Evolutionary conservation across 179 eudicot species (phyloP).

Genomic region (Nepenthes alata): DNA sequence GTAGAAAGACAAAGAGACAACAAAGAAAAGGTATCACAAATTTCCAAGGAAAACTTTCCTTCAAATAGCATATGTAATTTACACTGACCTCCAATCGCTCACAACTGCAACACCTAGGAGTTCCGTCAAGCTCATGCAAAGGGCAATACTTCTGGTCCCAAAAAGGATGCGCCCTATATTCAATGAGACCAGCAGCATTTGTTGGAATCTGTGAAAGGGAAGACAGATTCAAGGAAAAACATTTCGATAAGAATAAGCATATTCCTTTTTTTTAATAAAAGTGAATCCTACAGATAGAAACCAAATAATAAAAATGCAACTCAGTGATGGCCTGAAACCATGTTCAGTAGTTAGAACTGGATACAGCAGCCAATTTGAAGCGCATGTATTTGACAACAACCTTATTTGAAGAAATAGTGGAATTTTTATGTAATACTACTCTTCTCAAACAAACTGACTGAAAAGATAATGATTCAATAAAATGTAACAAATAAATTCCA

Average conservation of each 20-base stretch:
- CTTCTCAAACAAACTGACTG: too few species aligned
- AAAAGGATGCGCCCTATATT: conserved; percentile 86
- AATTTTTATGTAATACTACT: too few species aligned
- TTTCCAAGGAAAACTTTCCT: neutral
- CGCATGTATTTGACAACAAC: too few species aligned
- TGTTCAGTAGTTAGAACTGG: too few species aligned
- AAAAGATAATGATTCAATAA: too few species aligned
- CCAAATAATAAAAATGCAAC: too few species aligned
- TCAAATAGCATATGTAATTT: neutral
- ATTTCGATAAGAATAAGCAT: neutral
- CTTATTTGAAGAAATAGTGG: too few species aligned
- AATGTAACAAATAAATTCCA: too few species aligned
- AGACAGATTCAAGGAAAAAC: neutral
- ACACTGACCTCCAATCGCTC: conserved; percentile 73
- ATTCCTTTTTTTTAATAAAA: too few species aligned
- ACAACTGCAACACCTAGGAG: conserved; percentile 89
- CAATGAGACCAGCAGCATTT: conserved; percentile 64
- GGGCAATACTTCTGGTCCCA: conserved; percentile 92
- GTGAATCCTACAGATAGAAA: too few species aligned
- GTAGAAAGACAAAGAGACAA: neutral
- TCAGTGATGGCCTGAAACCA: too few species aligned
- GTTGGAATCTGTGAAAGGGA: conserved; percentile 47
- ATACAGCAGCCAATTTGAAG: too few species aligned
- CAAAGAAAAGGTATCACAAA: neutral
- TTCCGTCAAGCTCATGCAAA: conserved; percentile 68